These are phyloP conservation scores for Verbascum thapsus DNA, from an alignment of 257 asterid genomes.

Conservation along the genomic window DNA sequence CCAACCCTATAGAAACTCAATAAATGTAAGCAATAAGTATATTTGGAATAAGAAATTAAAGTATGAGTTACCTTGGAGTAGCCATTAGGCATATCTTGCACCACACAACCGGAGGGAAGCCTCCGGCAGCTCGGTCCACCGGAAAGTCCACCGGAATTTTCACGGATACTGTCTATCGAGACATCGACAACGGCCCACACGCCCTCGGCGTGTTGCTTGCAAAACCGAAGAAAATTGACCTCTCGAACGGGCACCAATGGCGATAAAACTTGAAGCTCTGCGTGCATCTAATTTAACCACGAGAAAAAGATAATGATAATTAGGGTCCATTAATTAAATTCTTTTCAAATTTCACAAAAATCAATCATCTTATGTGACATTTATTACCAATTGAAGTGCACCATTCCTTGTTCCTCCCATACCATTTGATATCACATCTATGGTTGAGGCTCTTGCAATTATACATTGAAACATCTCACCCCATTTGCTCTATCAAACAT, in stretches of 20 bases:
- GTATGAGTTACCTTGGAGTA: conserved; percentile 68
- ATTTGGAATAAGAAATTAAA: conserved; percentile 23
- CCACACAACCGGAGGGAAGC: conserved; percentile 93
- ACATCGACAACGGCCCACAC: conserved; percentile 96
- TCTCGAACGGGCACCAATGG: conserved; percentile 90
- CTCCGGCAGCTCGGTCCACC: conserved; percentile 67
- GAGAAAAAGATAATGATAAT: not conserved
- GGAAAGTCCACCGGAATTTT: conserved; percentile 37
- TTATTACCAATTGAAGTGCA: conserved; percentile 76
- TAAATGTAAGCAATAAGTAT: conserved; percentile 41
- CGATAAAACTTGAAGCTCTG: conserved; percentile 86
- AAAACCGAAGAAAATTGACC: conserved; percentile 87
- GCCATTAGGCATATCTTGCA: conserved; percentile 96
- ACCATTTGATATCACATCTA: conserved; percentile 65
- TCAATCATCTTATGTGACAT: too few relatives aligned
- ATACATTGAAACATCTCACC: conserved; percentile 77
- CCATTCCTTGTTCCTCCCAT: conserved; percentile 79
- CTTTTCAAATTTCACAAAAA: too few relatives aligned
- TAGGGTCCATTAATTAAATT: too few relatives aligned
- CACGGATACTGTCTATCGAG: conserved; percentile 67
- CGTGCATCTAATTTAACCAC: conserved; percentile 86
- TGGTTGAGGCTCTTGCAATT: conserved; percentile 56
- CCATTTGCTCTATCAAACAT: conserved; percentile 32
- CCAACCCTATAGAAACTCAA: conserved; percentile 43
- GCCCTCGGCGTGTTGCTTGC: conserved; percentile 96